Base-by-base conservation (phyloP, 371 early-diverging fungal genomes). In the Funneliformis caledonium region DNA sequence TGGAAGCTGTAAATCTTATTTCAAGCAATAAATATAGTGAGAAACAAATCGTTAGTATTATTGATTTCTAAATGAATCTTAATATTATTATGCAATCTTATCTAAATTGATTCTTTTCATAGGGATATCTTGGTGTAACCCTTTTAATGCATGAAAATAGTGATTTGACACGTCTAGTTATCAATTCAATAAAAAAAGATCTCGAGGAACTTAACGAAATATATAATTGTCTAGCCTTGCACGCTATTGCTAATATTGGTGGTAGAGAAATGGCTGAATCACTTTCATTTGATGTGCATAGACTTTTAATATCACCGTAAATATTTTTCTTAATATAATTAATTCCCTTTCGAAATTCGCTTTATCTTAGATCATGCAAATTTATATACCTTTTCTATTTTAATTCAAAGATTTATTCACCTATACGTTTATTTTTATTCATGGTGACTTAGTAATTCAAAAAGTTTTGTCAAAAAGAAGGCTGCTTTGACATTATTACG, bases 101-200 rank as follows among this genome's bases (percentile, higher is more conserved):
- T 22, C 60, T 45, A 79, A 60, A 11, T 62, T 68, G 16, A 14
- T 65, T 81, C 52, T 48, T 10, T 48, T 37, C 19, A 43, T 81
- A 96, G 96, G 99, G 98, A 1, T 98, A 99, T 86, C 88, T 99
- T 42, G 98, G 97, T 8, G 93, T 96, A 22, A 97, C 98, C 8
- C 84, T 99, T 59, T 86, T 99, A 82, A 88, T 98, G 82, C 91
- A 90, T 56, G 97, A 98, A 84, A 94, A 93, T 80, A 91, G 91
- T 81, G 97, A 97, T 68, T 87, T 95, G 9, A 85, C 93, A 4
- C 92, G 93, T 45, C 81, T 95, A 78, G 96, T 97, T 16, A 91
- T 98, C 73, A 93, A 96, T 81, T 93, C 96, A 19, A 91, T 97
- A 80, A 90, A 92, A 62, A 94, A 94, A 83, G 98, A 99, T 86